These are phyloP conservation scores for Entomortierella parvispora DNA, from an alignment of 192 early-diverging fungal genomes.

Conservation along the genomic window DNA sequence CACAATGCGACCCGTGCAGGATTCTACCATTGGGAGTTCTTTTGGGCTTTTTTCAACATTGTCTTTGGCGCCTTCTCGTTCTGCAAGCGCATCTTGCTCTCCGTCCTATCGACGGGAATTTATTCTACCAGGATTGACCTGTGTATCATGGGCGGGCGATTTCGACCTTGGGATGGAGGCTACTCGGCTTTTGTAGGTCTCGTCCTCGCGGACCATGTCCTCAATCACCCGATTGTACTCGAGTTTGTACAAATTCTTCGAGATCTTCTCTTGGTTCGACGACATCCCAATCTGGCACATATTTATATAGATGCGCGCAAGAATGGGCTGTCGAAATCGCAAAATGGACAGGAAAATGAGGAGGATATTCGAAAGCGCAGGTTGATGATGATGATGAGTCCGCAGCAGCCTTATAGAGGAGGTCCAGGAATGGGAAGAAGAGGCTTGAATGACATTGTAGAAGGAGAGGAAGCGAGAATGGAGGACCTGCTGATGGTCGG, in stretches of 20 bases:
- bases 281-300: constrained; percentile 28
- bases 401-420: constrained; percentile 6
- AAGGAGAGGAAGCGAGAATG: constrained; percentile 42
- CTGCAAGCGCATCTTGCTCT: constrained; percentile 33
- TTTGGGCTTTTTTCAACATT: constrained; percentile 52
- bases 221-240: constrained; percentile 41
- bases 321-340: neutral
- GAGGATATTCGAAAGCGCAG: neutral
- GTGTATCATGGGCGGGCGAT: constrained; percentile 48
- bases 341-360: neutral
- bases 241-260: constrained; percentile 49
- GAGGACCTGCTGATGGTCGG: constrained; percentile 33
- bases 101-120: constrained; percentile 26
- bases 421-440: neutral
- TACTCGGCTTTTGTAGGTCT: constrained; percentile 49
- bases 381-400: constrained; percentile 22
- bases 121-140: constrained; percentile 41
- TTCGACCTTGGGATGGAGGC: constrained; percentile 49
- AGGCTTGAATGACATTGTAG: constrained; percentile 29
- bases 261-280: constrained; percentile 19
- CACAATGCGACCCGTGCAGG: constrained; percentile 25
- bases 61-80: constrained; percentile 51
- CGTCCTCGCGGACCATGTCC: constrained; percentile 45
- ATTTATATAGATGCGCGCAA: constrained; percentile 15
- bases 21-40: constrained; percentile 51